Base-by-base conservation (phyloP, 441 rosid genomes). In the Gossypium trilobum region DNA sequence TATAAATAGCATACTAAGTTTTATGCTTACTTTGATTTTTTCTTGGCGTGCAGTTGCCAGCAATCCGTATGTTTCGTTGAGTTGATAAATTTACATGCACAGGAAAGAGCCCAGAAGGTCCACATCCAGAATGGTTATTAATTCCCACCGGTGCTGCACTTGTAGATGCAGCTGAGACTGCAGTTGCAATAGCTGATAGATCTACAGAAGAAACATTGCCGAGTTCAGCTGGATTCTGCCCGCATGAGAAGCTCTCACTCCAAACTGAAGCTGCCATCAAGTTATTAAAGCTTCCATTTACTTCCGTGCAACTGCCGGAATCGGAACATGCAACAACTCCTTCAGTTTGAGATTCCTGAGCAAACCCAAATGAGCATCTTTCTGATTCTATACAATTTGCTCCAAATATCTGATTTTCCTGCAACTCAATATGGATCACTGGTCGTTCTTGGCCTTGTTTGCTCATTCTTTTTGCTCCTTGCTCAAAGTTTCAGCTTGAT, bases 101-200 rank as follows among this genome's bases (percentile, higher is more conserved):
- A 4, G 33, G 59, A 68, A 83, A 58, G 50, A 82, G 84, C 19
- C 68, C 71, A 9, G 63, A 33, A 39, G 62, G 62, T 70, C 65
- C 58, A 17, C 74, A 14, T 0, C 60, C 72, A 0, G 22, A 13
- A 17, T 50, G 70, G 16, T 46, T 16, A 2, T 58, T 59, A 67
- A 23, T 44, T 4, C 44, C 50, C 17, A 16, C 50, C 16, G 76
- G 44, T 3, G 44, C 56, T 54, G 62, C 72, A 16, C 66, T 60
- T 2, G 70, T 7, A 57, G 73, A 70, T 5, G 60, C 77, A 2
- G 52, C 62, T 5, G 84, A 70, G 2, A 87, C 88, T 22, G 85
- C 85, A 73, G 86, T 80, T 1, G 89, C 90, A n/a, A 82, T 82
- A 52, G 88, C 89, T 77, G 91, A 54, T 22, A 88, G 91, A 25